Conservation (phyloP, 169 alveolate species). For the Babesia bigemina region DNA sequence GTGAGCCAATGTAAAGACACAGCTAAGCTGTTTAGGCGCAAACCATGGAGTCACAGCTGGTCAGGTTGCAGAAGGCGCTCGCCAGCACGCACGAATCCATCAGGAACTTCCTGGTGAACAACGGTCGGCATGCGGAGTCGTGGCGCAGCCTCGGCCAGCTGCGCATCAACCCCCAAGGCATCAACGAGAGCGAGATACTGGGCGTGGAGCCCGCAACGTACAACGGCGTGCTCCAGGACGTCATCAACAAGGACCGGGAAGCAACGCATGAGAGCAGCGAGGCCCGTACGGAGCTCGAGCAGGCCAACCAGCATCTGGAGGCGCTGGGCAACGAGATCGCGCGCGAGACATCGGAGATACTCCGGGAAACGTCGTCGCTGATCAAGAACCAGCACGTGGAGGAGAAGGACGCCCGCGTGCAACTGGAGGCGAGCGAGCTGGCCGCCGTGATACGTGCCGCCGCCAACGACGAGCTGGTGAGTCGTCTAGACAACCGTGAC, state of each 20-base stretch:
- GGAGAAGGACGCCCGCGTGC: constrained; percentile 23
- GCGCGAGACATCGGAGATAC: constrained; percentile 18
- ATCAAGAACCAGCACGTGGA: constrained; percentile 17
- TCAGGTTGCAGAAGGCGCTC: constrained; percentile 15
- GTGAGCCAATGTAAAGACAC: background rate
- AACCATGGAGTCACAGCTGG: constrained; percentile 2
- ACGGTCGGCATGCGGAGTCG: constrained; percentile 32
- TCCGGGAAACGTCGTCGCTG: constrained; percentile 9
- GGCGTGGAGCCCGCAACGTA: constrained; percentile 10
- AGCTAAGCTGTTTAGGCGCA: background rate
- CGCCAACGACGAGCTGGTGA: constrained; percentile 29
- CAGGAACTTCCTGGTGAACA: constrained; percentile 32
- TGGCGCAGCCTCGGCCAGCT: constrained; percentile 13
- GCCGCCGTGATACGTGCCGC: constrained; percentile 23
- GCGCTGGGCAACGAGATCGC: constrained; percentile 12
- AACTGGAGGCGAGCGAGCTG: constrained; percentile 13
- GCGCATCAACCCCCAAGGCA: constrained; percentile 8
- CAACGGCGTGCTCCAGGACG: constrained; percentile 2
- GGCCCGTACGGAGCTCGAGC: constrained; percentile 25
- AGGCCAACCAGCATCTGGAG: constrained; percentile 20
- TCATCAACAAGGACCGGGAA: constrained; percentile 26
- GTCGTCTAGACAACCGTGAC: background rate
- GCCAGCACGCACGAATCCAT: constrained; percentile 24
- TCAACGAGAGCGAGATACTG: constrained; percentile 18
- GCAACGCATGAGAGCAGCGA: constrained; percentile 17